Evolutionary conservation across 2,329 filamentous ascomycete species (phyloP).

Genomic region (Fusarium sp.): DNA sequence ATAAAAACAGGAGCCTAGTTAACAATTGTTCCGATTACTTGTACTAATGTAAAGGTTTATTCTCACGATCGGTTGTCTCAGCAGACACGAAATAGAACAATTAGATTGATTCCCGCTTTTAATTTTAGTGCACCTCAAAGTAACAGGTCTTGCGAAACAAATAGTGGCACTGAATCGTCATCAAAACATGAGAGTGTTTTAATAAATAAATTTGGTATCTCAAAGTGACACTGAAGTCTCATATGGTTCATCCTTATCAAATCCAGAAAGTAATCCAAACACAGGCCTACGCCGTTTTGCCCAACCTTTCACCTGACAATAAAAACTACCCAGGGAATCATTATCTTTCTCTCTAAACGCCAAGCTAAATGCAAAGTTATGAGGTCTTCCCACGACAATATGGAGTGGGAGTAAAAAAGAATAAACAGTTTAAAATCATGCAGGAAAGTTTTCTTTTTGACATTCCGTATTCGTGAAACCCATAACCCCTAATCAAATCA

Average conservation of each 20-base stretch:
- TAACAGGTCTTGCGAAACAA: too few relatives aligned
- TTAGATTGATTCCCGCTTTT: not conserved
- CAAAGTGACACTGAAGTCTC: slow-evolving; percentile 2
- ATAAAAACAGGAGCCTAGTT: not conserved
- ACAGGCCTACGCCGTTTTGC: slow-evolving; percentile 10
- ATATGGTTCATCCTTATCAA: not conserved
- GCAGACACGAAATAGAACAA: not conserved
- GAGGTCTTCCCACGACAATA: slow-evolving; percentile 19
- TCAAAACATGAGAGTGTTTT: not conserved
- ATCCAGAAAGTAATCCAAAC: slow-evolving; percentile 13
- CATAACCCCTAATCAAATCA: slow-evolving; percentile 7
- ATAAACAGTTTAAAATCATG: slow-evolving; percentile 5
- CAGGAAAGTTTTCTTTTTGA: not conserved
- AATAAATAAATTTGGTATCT: slow-evolving; percentile 33
- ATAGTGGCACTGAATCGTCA: not conserved
- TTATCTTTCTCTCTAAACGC: slow-evolving; percentile 38
- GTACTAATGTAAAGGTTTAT: too few relatives aligned
- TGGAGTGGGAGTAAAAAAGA: slow-evolving; percentile 1
- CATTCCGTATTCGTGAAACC: slow-evolving; percentile 4
- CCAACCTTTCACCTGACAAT: slow-evolving; percentile 5
- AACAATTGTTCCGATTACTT: too few relatives aligned
- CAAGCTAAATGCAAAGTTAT: slow-evolving; percentile 43
- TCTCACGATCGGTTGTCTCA: too few relatives aligned
- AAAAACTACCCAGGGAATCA: slow-evolving; percentile 34
- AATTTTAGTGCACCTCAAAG: not conserved